Conservation (phyloP, 1,284 basidiomycete species). For the Ceratobasidium sp. region DNA sequence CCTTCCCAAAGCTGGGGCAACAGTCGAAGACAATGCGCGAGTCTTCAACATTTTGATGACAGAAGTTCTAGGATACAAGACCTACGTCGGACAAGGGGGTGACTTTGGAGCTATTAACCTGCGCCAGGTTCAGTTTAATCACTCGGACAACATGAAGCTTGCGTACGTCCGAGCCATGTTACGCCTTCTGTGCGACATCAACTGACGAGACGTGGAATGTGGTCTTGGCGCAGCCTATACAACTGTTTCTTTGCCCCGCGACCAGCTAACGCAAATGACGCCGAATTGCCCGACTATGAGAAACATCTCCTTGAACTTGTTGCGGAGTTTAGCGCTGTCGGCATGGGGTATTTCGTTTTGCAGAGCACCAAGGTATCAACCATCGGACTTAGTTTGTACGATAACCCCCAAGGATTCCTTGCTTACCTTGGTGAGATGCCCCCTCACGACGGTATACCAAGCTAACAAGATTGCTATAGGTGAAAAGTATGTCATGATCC, state of each 20-base stretch:
- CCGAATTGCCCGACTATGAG: conserved; percentile 29
- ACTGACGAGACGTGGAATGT: conserved; percentile 2
- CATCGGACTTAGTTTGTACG: conserved; percentile 30
- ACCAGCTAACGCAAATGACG: conserved; percentile 6
- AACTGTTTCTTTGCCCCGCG: conserved; percentile 36
- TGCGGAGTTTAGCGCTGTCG: conserved; percentile 14
- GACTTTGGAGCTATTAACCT: conserved; percentile 48
- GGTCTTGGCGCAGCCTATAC: conserved; percentile 12
- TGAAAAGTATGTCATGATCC: conserved; percentile 44
- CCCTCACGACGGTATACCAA: neutral
- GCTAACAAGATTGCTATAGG: neutral
- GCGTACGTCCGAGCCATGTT: conserved; percentile 17
- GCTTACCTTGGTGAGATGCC: conserved; percentile 29
- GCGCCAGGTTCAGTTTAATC: conserved; percentile 41
- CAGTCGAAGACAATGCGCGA: conserved; percentile 48
- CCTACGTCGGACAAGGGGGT: conserved; percentile 51
- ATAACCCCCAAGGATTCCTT: conserved; percentile 42
- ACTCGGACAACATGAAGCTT: conserved; percentile 42
- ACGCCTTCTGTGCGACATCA: neutral
- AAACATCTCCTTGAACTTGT: conserved; percentile 29
- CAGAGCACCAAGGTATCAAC: conserved; percentile 44
- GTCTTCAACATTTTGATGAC: conserved; percentile 51
- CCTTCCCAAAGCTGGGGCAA: conserved; percentile 49
- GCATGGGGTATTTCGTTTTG: conserved; percentile 34
- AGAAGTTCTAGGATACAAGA: conserved; percentile 50